Base-by-base conservation (phyloP, 306 rosid genomes). In the Dryas alaskensis region DNA sequence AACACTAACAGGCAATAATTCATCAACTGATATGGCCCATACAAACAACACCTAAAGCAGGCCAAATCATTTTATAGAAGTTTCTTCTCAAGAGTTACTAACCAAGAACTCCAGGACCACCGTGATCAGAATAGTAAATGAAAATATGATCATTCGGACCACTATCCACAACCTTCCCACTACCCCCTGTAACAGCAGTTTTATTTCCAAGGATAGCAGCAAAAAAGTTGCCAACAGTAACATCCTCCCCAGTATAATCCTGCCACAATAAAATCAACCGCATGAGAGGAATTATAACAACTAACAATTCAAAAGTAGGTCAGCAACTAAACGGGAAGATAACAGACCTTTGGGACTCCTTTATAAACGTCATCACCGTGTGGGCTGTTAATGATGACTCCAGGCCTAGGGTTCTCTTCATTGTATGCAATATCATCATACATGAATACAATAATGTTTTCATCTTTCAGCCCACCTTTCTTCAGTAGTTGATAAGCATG, bases 51-150 rank as follows among this genome's bases (percentile, higher is more conserved):
- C n/a, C 62, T 19, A 60, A 22, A 10, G 9, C 43, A 72, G 14
- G 51, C 51, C 13, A 65, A 50, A 64, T n/a, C 11, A 14, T 58
- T 48, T n/a, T 2, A 3, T n/a, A 27, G 6, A 60, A 42, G n/a
- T 67, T 44, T 68, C 45, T 31, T 37, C 16, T 13, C 12, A 51
- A 55, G 62, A 60, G 60, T 53, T 46, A 84, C 98, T 92, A 76
- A 95, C 99, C 98, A 59, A 95, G 98, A 54, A 90, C 86, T 27
- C 98, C 99, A n/a, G 98, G 90, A 79, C 98, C 99, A 17, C 99
- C 99, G 70, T 95, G 99, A 69, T 95, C 99, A 27, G 86, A 76
- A 19, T 90, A 95, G 81, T 68, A 95, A 49, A 95, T 71, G 78
- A 95, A 95, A 75, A 95, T 92, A 74, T 87, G 99, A 84, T 95